Conservation (phyloP, 2,329 filamentous ascomycete genomes). For the Epichloe gansuensis region DNA sequence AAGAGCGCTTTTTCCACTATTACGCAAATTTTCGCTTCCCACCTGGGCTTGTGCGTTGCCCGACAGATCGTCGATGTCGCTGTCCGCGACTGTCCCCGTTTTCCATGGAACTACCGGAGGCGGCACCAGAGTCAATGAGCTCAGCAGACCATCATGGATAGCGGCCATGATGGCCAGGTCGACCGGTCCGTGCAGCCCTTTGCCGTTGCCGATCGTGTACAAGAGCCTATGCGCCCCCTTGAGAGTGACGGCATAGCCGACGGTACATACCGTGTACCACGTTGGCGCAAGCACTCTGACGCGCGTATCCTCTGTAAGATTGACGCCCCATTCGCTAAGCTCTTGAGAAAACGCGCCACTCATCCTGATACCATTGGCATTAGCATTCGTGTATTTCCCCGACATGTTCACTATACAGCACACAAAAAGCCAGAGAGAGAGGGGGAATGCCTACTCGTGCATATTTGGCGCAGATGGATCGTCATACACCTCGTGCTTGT, state of each 20-base stretch:
- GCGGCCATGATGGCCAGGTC: conserved; percentile 1
- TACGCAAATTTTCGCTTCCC: neutral
- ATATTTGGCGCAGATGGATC: neutral
- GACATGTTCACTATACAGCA: too few species aligned
- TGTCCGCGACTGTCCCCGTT: neutral
- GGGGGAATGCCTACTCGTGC: neutral
- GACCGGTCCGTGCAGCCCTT: neutral
- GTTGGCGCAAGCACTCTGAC: neutral
- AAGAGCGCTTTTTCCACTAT: neutral
- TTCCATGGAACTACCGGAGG: neutral
- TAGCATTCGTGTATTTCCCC: too few species aligned
- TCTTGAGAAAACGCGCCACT: neutral
- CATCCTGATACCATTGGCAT: neutral
- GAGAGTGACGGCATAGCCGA: conserved; percentile 1
- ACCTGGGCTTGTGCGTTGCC: neutral
- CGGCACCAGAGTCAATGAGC: neutral
- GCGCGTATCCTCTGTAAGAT: neutral
- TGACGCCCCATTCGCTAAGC: neutral
- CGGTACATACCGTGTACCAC: conserved; percentile 2
- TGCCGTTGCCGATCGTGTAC: neutral
- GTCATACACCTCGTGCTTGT: neutral
- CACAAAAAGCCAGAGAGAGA: too few species aligned
- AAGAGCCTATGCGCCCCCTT: neutral
- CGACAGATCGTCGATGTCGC: neutral
- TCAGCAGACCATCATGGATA: neutral